phyloP scores from a whole-genome alignment of 2,329 filamentous ascomycete genomes.

The Curvularia spicifera region DNA sequence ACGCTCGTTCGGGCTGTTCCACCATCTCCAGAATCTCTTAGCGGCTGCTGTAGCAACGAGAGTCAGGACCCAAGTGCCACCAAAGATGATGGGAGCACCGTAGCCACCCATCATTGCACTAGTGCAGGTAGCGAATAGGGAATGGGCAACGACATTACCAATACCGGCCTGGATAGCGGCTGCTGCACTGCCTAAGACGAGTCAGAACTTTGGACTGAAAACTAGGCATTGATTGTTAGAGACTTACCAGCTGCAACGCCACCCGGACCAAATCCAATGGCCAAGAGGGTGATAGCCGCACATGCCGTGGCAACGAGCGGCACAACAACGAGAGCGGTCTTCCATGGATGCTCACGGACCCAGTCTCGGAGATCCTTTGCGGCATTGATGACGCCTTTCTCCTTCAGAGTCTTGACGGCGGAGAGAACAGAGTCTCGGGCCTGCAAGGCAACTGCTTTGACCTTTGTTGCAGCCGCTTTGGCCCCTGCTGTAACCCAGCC shows the following conservation, averaged over 20 bases:
- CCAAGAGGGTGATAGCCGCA: conserved; percentile 9
- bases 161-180: conserved; percentile 31
- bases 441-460: neutral
- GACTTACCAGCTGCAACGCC: conserved; percentile 10
- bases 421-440: neutral
- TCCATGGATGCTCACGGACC: conserved; percentile 13
- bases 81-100: conserved; percentile 22
- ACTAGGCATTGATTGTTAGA: neutral
- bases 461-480: neutral
- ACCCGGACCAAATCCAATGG: conserved; percentile 9
- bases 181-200: conserved; percentile 27
- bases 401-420: neutral
- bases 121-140: conserved; percentile 30
- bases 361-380: conserved; percentile 6
- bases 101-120: conserved; percentile 38
- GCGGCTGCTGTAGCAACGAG: neutral
- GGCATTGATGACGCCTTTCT: neutral
- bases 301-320: conserved; percentile 5
- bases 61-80: conserved; percentile 1
- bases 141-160: conserved; percentile 28
- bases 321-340: conserved; percentile 10
- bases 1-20: neutral
- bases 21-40: neutral
- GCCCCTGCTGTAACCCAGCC: neutral
- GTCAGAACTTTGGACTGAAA: neutral